These are phyloP conservation scores for Auricularia sp. DNA, from an alignment of 768 basidiomycete genomes.

Conservation along the genomic window DNA sequence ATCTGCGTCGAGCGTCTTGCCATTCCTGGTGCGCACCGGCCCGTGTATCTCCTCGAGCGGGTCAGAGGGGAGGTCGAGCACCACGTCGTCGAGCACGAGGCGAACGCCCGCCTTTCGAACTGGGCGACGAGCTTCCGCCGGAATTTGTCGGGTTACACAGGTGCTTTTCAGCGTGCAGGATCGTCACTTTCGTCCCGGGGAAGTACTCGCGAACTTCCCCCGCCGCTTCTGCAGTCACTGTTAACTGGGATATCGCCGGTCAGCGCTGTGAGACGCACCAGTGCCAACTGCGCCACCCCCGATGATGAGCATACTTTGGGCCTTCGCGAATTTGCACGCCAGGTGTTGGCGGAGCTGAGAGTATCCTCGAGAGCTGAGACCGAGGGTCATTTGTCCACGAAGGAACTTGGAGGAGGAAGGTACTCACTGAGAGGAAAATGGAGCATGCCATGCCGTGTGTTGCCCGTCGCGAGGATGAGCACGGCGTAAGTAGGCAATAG, in stretches of 20 bases:
- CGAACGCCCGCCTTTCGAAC: conserved; percentile 9
- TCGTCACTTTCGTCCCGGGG: conserved; percentile 12
- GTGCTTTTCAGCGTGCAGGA: conserved; percentile 8
- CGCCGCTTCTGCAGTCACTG: conserved; percentile 5
- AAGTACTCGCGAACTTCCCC: conserved; percentile 12
- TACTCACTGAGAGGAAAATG: no score
- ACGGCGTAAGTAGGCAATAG: no score
- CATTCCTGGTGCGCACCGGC: no score
- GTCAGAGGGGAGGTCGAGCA: conserved; percentile 2
- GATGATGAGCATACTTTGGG: conserved; percentile 10
- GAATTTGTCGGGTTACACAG: background rate
- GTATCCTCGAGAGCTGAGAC: background rate
- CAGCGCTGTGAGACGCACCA: no score
- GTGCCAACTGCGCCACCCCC: conserved; percentile 13
- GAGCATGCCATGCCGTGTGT: no score
- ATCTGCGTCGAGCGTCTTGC: no score
- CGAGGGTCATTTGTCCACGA: no score
- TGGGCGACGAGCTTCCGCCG: conserved; percentile 7
- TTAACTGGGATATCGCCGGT: no score
- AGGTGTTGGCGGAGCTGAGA: background rate
- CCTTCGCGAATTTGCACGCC: conserved; percentile 10
- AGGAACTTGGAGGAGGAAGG: no score
- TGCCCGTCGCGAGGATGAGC: no score
- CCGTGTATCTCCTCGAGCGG: no score
- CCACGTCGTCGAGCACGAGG: conserved; percentile 10